Base-by-base conservation (phyloP, 208 protist species). In the Crithidia thermophila region DNA sequence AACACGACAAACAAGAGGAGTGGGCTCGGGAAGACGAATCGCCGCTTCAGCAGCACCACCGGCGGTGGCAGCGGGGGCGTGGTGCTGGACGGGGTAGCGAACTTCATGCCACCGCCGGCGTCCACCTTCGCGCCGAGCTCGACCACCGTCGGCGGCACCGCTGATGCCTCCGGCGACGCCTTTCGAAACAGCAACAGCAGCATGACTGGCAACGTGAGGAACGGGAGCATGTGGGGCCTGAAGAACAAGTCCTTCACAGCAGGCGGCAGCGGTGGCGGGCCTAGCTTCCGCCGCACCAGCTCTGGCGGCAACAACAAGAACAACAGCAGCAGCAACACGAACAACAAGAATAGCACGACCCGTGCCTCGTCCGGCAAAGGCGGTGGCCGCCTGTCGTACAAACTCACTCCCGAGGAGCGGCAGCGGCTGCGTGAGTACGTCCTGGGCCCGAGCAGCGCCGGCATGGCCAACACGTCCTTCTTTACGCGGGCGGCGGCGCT, bases 391-490 rank as follows among this genome's bases (percentile, higher is more conserved):
- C 37, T 78, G 50, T 37, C 55, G 6, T 78, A 78, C 50, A 69
- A 55, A 49, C 37, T 78, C 20, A 69, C 52, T 0, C 43, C 53
- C 5, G 66, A 57, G 50, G 73, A 79, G 57, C 56, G 65, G n/a
- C 61, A 79, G 39, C 57, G 47, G 52, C 51, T 75, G 61, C 51
- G 67, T 16, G 40, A 64, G 18, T 79, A 65, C 36, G 50, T 78
- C 16, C 21, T 71, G 21, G 58, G 56, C 4, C 50, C 62, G 27
- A 59, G 39, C 23, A 58, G 34, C 33, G 10, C 47, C 13, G 53
- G 45, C 0, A 0, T 23, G 50, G 6, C 7, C 2, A 60, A 59
- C 42, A 30, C 43, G 25, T 55, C 57, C 14, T 68, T 58, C 21
- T 57, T 58, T 30, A 20, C 53, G 8, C 36, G 18, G 9, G 51